phyloP scores from a whole-genome alignment of 108 stramenopile species.

The Epithemia pelagica region DNA sequence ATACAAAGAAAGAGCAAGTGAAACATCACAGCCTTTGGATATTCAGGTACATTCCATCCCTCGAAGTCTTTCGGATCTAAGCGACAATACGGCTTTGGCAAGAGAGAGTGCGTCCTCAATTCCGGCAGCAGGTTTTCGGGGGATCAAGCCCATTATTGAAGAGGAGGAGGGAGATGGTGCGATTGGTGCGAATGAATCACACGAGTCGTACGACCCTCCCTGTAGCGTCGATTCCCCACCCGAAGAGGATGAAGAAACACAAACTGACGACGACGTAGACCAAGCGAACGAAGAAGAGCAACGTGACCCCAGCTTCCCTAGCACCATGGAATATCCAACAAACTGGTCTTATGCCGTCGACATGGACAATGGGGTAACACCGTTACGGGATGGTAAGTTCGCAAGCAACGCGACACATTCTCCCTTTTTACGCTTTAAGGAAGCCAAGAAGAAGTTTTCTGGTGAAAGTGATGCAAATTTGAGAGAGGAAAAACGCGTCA shows the following conservation, averaged over 20 bases:
- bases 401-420: conserved; percentile 24
- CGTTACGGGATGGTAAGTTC: conserved; percentile 13
- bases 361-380: conserved; percentile 18
- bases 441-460: conserved; percentile 27
- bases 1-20: not conserved
- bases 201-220: not conserved
- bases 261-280: no score
- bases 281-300: no score
- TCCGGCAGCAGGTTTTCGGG: not conserved
- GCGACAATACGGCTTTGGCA: not conserved
- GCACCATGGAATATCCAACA: not conserved
- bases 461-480: not conserved
- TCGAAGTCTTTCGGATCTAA: not conserved
- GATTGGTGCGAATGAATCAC: not conserved
- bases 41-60: not conserved
- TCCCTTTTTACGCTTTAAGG: conserved; percentile 24
- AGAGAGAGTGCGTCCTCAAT: not conserved
- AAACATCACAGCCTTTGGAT: not conserved
- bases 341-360: not conserved
- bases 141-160: not conserved
- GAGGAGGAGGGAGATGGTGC: not conserved
- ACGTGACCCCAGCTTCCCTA: not conserved
- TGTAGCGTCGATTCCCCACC: not conserved
- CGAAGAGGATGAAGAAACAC: not conserved
- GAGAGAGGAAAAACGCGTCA: conserved; percentile 1